Conservation (phyloP, 2,329 filamentous ascomycete genomes). For the Fusarium zealandicum region DNA sequence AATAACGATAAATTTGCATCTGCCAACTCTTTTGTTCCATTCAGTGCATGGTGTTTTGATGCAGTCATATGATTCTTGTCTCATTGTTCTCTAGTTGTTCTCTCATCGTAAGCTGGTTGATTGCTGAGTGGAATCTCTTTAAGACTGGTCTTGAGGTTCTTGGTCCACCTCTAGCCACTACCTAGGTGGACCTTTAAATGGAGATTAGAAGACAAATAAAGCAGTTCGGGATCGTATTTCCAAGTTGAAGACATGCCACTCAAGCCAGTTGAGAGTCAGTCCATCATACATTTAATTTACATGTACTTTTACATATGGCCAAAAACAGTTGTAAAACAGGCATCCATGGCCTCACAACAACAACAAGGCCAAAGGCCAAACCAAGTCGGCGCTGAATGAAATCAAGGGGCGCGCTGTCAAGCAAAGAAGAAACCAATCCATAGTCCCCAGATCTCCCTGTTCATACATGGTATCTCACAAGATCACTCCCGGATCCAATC, state of each 20-base stretch:
- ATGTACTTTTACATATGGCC: not conserved
- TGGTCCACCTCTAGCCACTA: no score
- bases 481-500: not conserved
- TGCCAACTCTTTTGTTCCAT: not conserved
- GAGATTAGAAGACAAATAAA: no score
- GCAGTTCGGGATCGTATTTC: no score
- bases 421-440: not conserved
- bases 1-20: slow-evolving; percentile 23
- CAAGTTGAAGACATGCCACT: no score
- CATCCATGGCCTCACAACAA: not conserved
- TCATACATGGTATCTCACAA: not conserved
- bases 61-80: no score
- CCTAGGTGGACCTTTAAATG: no score
- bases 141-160: no score
- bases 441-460: not conserved
- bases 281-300: not conserved
- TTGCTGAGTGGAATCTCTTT: no score
- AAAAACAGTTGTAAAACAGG: not conserved
- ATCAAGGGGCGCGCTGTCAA: not conserved
- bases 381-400: not conserved
- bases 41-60: not conserved
- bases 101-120: no score
- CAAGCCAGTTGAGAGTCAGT: no score
- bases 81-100: no score
- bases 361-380: not conserved